Conservation (phyloP, 495 filamentous ascomycete species). For the Parmelia sp. region DNA sequence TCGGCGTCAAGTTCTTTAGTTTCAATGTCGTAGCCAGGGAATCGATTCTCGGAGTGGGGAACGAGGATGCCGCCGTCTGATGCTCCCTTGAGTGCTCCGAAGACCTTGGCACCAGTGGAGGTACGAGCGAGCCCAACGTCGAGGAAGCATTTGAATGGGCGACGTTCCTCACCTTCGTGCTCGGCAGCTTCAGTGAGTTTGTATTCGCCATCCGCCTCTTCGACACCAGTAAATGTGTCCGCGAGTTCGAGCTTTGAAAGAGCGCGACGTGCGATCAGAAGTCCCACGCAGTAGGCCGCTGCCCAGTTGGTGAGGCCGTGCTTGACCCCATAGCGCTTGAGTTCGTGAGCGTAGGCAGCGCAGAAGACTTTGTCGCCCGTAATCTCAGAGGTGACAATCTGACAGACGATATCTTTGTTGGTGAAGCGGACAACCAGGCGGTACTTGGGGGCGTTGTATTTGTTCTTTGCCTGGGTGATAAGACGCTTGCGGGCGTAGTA, state of each 20-base stretch:
- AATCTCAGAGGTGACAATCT: slow-evolving; percentile 96
- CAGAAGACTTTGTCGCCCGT: slow-evolving; percentile 92
- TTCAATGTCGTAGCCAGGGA: slow-evolving; percentile 98
- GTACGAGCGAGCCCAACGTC: slow-evolving; percentile 96
- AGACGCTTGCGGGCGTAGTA: slow-evolving; percentile 99
- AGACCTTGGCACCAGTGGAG: slow-evolving; percentile 95
- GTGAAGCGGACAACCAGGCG: slow-evolving; percentile 99
- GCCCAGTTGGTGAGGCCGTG: slow-evolving; percentile 99
- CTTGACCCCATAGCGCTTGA: slow-evolving; percentile 90
- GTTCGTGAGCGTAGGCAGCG: slow-evolving; percentile 94
- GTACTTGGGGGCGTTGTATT: slow-evolving; percentile 99
- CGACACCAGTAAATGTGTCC: slow-evolving; percentile 84
- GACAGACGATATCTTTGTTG: slow-evolving; percentile 97
- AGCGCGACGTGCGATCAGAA: slow-evolving; percentile 91
- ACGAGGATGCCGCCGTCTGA: slow-evolving; percentile 95
- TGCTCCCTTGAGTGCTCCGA: slow-evolving; percentile 99
- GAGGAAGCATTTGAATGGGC: slow-evolving; percentile 97
- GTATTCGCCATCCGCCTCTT: slow-evolving; percentile 93
- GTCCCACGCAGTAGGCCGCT: slow-evolving; percentile 91
- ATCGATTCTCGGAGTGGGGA: slow-evolving; percentile 97
- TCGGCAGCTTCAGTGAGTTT: slow-evolving; percentile 86
- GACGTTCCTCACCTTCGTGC: slow-evolving; percentile 73
- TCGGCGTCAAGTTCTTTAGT: slow-evolving; percentile 95
- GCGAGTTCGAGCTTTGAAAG: slow-evolving; percentile 94
- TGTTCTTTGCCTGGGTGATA: slow-evolving; percentile 99